These are phyloP conservation scores for Cryomyces minteri DNA, from an alignment of 495 filamentous ascomycete species.

Conservation along the genomic window DNA sequence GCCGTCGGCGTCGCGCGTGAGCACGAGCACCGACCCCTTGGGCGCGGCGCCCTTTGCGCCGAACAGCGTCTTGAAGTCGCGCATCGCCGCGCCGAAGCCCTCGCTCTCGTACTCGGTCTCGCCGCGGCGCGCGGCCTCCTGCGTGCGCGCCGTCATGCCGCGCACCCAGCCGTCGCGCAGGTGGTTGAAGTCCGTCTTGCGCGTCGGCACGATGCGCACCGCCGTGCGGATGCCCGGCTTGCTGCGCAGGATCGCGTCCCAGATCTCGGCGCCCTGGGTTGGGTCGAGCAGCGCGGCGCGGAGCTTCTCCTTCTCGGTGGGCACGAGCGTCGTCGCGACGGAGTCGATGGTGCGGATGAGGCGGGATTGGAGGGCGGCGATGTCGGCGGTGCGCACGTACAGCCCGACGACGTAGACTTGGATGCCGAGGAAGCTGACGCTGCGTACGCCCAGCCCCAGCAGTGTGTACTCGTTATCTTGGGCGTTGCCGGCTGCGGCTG, in stretches of 20 bases:
- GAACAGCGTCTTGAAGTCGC: conserved; percentile 60
- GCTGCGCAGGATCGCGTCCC: conserved; percentile 49
- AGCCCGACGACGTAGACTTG: conserved; percentile 89
- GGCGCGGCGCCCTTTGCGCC: conserved; percentile 50
- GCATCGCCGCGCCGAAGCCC: conserved; percentile 48
- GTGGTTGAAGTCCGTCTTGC: conserved; percentile 84
- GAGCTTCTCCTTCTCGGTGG: conserved; percentile 54
- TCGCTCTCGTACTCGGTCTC: conserved; percentile 38
- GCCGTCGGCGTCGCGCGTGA: conserved; percentile 50
- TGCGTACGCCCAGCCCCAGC: conserved; percentile 70
- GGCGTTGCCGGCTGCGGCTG: conserved; percentile 12
- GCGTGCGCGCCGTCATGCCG: conserved; percentile 54
- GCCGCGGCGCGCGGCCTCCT: conserved; percentile 16
- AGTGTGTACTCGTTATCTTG: conserved; percentile 59
- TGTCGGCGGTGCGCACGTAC: conserved; percentile 67
- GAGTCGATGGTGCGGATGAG: conserved; percentile 28
- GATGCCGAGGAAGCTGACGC: conserved; percentile 75
- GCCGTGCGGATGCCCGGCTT: conserved; percentile 30
- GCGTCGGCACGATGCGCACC: conserved; percentile 62
- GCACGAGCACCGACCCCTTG: conserved; percentile 53
- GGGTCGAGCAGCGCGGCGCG: conserved; percentile 49
- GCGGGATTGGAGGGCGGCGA: conserved; percentile 36
- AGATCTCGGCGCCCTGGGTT: conserved; percentile 44
- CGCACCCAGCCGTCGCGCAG: conserved; percentile 80
- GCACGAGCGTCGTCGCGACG: conserved; percentile 63